Percentiles rank a stretch among this genome's conserved stretches.
Evolutionary conservation across 768 basidiomycete species (phyloP).

Genomic region (Tylopilus sp.): DNA sequence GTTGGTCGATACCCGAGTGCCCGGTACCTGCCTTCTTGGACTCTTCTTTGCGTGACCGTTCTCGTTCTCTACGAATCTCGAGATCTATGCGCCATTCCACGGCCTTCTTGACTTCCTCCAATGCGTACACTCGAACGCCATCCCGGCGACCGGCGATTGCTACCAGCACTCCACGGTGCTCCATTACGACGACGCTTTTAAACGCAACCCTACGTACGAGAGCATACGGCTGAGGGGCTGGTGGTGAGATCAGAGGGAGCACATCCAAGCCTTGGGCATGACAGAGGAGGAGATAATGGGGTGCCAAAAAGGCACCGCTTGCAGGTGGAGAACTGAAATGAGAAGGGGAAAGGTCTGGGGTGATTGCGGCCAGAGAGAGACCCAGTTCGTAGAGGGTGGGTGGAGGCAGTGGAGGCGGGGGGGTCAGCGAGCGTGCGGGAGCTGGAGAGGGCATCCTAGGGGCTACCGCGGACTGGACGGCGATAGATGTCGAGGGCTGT

Average conservation of each 20-base stretch:
- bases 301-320: conserved; percentile 75
- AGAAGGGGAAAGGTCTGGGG: conserved; percentile 65
- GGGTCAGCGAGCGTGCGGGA: conserved; percentile 54
- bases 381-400: conserved; percentile 76
- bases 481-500: conserved; percentile 25
- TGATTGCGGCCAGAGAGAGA: conserved; percentile 63
- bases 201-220: conserved; percentile 79
- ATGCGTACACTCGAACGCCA: conserved; percentile 83
- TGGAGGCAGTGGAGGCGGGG: conserved; percentile 68
- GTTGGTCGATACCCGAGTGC: conserved; percentile 33
- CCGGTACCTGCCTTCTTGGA: conserved; percentile 49
- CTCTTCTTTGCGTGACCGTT: conserved; percentile 65
- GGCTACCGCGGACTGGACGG: conserved; percentile 31
- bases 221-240: conserved; percentile 73
- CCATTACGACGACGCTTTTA: conserved; percentile 89
- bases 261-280: conserved; percentile 86
- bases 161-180: conserved; percentile 86
- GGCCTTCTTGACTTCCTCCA: conserved; percentile 81
- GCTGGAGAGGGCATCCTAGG: conserved; percentile 57
- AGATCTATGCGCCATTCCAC: conserved; percentile 87
- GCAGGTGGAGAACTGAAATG: conserved; percentile 76
- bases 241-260: conserved; percentile 73
- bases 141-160: conserved; percentile 85
- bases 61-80: conserved; percentile 71
- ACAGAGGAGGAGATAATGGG: conserved; percentile 80